A percentile compares a stretch with the other conserved stretches of the same genome.
phyloP scores from a whole-genome alignment of 768 basidiomycete species.

The Pleurotus citrinopileatus region DNA sequence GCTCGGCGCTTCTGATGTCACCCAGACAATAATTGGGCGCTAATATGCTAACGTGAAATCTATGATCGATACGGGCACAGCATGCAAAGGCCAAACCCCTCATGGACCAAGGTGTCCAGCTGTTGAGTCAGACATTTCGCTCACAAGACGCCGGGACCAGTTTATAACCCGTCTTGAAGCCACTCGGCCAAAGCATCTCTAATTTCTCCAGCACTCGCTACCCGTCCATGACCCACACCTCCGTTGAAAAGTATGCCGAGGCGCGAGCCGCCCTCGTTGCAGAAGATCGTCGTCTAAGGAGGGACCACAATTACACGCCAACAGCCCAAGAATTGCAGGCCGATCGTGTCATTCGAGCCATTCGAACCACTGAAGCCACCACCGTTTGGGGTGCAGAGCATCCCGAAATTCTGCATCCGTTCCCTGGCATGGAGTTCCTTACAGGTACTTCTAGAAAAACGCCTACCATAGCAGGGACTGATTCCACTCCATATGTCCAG shows the following conservation, averaged over 20 bases:
- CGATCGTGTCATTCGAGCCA: slow-evolving; percentile 50
- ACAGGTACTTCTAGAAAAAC: slow-evolving; percentile 41
- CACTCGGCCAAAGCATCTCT: not conserved
- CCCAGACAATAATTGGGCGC: too few species aligned
- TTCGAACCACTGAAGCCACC: slow-evolving; percentile 52
- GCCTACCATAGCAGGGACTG: not conserved
- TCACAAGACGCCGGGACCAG: too few species aligned
- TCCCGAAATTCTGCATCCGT: slow-evolving; percentile 54
- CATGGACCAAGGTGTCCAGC: too few species aligned
- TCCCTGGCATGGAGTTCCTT: slow-evolving; percentile 78
- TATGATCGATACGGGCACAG: slow-evolving; percentile 3
- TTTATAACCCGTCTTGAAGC: too few species aligned
- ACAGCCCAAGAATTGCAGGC: slow-evolving; percentile 46
- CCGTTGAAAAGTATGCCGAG: slow-evolving; percentile 26
- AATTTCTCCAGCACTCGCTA: too few species aligned
- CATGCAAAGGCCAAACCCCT: too few species aligned
- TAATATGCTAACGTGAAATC: slow-evolving; percentile 7
- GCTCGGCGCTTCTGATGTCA: too few species aligned
- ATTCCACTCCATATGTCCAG: slow-evolving; percentile 24
- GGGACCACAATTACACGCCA: slow-evolving; percentile 35
- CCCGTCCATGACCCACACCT: not conserved
- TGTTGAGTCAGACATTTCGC: too few species aligned
- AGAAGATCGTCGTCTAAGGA: slow-evolving; percentile 47
- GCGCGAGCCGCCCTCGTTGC: slow-evolving; percentile 34
- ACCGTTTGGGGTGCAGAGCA: slow-evolving; percentile 60